Evolutionary conservation across 2,329 filamentous ascomycete genomes (phyloP).

Genomic region (Ascochyta lentis): DNA sequence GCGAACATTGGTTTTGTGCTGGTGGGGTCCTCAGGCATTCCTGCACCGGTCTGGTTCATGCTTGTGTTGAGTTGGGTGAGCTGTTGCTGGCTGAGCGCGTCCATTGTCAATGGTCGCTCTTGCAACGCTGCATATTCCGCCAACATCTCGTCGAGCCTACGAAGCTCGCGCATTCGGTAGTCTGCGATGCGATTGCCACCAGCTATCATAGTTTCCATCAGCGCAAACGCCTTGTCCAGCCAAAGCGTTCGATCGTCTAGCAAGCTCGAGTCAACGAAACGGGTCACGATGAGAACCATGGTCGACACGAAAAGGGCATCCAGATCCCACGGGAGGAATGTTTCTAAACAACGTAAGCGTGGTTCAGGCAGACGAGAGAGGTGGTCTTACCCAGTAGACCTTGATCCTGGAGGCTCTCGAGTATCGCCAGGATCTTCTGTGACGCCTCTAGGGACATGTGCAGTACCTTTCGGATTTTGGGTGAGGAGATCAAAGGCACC

Average conservation of each 20-base stretch:
- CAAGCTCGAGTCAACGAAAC: constrained; percentile 39
- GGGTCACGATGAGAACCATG: constrained; percentile 51
- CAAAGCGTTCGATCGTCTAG: constrained; percentile 48
- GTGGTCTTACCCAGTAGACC: constrained; percentile 53
- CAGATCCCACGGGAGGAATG: constrained; percentile 58
- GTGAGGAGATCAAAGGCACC: constrained; percentile 44
- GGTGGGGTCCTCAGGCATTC: constrained; percentile 15
- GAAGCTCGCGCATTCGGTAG: constrained; percentile 55
- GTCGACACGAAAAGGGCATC: constrained; percentile 55
- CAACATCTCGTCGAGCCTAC: constrained; percentile 54
- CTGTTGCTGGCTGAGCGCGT: constrained; percentile 10
- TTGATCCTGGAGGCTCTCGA: constrained; percentile 55
- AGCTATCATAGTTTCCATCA: constrained; percentile 57
- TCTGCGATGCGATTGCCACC: constrained; percentile 57
- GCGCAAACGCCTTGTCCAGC: constrained; percentile 52
- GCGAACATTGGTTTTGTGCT: constrained; percentile 15
- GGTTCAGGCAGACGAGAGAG: neutral
- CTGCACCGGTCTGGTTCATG: neutral
- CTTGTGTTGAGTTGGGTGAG: constrained; percentile 5
- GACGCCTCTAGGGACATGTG: constrained; percentile 55
- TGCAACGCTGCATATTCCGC: constrained; percentile 32
- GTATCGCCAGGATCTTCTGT: constrained; percentile 53
- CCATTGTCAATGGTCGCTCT: constrained; percentile 10
- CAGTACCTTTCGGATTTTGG: constrained; percentile 49
- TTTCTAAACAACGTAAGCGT: constrained; percentile 46